Conservation (phyloP, 768 basidiomycete species). For the Russula brevipes region DNA sequence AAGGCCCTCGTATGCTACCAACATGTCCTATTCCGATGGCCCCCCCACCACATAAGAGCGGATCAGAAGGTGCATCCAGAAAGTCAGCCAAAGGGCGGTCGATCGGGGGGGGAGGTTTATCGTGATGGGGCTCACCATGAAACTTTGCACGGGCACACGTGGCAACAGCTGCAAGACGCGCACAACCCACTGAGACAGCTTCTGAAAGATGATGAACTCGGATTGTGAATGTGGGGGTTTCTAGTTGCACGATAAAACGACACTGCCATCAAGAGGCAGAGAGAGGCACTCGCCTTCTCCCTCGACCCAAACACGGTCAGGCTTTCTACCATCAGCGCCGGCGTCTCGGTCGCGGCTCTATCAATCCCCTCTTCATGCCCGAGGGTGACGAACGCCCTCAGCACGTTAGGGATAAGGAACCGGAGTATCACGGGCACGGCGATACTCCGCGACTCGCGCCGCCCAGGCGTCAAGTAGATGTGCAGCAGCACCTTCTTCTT, state of each 20-base stretch:
- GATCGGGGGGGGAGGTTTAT: neutral
- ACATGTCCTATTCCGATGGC: constrained; percentile 38
- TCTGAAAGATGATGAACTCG: constrained; percentile 57
- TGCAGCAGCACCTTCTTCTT: constrained; percentile 38
- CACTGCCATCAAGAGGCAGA: neutral
- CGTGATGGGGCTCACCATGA: constrained; percentile 41
- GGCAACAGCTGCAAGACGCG: constrained; percentile 53
- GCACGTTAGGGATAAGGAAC: constrained; percentile 58
- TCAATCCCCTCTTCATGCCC: constrained; percentile 30
- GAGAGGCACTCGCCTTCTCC: constrained; percentile 47
- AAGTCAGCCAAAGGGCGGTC: neutral
- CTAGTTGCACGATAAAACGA: constrained; percentile 32
- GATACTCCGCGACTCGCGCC: constrained; percentile 21
- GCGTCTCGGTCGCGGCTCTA: constrained; percentile 7
- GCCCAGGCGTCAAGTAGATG: constrained; percentile 46
- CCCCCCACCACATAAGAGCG: constrained; percentile 3
- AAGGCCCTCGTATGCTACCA: constrained; percentile 53
- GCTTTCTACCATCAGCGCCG: constrained; percentile 50
- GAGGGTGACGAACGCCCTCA: constrained; percentile 57
- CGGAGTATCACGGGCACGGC: constrained; percentile 44
- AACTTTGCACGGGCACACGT: constrained; percentile 45
- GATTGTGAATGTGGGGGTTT: constrained; percentile 67
- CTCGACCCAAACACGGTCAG: constrained; percentile 68
- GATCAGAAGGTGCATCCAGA: constrained; percentile 1
- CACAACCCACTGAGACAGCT: constrained; percentile 61